Conservation (phyloP, 2,329 filamentous ascomycete genomes). For the Paraconiothyrium sp. region DNA sequence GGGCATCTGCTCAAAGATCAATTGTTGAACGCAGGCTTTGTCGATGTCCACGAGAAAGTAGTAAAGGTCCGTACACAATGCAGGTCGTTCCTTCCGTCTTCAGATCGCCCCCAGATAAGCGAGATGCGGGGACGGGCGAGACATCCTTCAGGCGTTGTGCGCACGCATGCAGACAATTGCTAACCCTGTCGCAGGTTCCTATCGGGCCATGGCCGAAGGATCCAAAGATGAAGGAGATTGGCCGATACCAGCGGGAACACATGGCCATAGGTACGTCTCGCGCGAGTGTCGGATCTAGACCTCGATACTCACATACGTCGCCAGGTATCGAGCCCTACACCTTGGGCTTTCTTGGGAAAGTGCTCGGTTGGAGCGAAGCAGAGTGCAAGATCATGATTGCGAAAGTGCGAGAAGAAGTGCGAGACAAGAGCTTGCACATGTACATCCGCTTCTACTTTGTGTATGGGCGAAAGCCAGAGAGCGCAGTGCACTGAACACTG, state of each 20-base stretch:
- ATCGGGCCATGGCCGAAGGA: constrained; percentile 58
- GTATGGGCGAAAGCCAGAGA: constrained; percentile 40
- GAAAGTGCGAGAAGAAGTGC: constrained; percentile 44
- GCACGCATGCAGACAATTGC: background rate
- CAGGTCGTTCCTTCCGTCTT: background rate
- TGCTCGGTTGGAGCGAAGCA: constrained; percentile 46
- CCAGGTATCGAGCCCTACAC: constrained; percentile 47
- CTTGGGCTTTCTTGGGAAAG: constrained; percentile 46
- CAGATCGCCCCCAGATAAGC: constrained; percentile 11
- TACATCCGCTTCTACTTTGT: constrained; percentile 49
- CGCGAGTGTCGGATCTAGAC: background rate
- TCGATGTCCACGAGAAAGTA: constrained; percentile 45
- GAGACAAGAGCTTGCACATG: constrained; percentile 39
- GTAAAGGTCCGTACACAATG: constrained; percentile 38
- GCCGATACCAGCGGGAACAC: constrained; percentile 52
- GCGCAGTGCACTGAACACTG: constrained; percentile 18
- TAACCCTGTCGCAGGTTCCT: constrained; percentile 33
- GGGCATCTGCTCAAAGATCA: constrained; percentile 35
- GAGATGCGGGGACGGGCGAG: constrained; percentile 6
- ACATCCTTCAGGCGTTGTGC: background rate
- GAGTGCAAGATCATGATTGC: constrained; percentile 47
- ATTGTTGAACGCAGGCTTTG: constrained; percentile 44
- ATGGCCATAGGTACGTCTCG: constrained; percentile 36
- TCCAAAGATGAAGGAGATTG: constrained; percentile 60
- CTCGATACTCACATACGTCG: background rate